These are phyloP conservation scores for Talaromyces stipitatus DNA, from an alignment of 495 filamentous ascomycete species.

Conservation along the genomic window DNA sequence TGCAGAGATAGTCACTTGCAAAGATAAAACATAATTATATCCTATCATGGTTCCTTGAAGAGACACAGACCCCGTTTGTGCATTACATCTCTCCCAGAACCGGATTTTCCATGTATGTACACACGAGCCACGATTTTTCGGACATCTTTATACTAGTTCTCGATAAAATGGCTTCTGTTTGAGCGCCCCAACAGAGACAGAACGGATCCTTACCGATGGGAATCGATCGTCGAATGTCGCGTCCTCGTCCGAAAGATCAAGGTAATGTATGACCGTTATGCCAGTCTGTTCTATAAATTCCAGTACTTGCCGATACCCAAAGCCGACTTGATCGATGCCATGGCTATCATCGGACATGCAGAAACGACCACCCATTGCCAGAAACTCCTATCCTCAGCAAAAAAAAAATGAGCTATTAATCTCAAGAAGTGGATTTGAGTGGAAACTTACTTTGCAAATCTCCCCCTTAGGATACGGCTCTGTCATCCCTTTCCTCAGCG, in stretches of 20 bases:
- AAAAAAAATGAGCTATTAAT: background rate
- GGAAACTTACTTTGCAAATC: slow-evolving; percentile 62
- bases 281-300: slow-evolving; percentile 46
- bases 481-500: slow-evolving; percentile 77
- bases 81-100: background rate
- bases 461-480: slow-evolving; percentile 81
- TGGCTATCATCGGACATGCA: slow-evolving; percentile 91
- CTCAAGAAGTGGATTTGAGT: slow-evolving; percentile 5
- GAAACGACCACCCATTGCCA: slow-evolving; percentile 64
- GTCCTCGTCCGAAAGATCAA: slow-evolving; percentile 20
- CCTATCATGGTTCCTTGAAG: background rate
- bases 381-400: slow-evolving; percentile 43
- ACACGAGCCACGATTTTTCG: background rate
- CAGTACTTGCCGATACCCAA: slow-evolving; percentile 55
- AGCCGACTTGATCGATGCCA: slow-evolving; percentile 68
- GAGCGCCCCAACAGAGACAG: slow-evolving; percentile 17
- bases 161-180: slow-evolving; percentile 17
- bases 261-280: slow-evolving; percentile 35
- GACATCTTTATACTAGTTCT: background rate
- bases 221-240: slow-evolving; percentile 30
- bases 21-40: background rate
- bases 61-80: background rate
- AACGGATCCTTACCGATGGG: slow-evolving; percentile 26
- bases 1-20: background rate
- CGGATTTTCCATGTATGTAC: background rate